Percentiles rank a stretch among this genome's conserved stretches.
These are phyloP conservation scores for Pythium insidiosum DNA, from an alignment of 352 stramenopile species.

Conservation along the genomic window DNA sequence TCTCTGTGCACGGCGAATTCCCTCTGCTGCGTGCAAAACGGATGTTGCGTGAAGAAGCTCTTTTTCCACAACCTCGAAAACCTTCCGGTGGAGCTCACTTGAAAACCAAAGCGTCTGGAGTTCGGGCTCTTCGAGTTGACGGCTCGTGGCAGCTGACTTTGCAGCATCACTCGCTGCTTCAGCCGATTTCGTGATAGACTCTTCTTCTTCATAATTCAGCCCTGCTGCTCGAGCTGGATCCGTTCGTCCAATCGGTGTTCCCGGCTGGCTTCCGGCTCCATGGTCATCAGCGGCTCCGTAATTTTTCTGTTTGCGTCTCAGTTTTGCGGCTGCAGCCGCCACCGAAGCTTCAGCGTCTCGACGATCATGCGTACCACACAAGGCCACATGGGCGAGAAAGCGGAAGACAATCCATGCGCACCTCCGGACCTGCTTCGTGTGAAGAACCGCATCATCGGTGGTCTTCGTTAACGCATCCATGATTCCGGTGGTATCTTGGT, in stretches of 20 bases:
- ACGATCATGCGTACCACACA: conserved; percentile 61
- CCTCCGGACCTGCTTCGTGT: conserved; percentile 55
- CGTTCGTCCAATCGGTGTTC: too few relatives aligned
- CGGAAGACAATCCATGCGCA: conserved; percentile 81
- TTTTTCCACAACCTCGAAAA: conserved; percentile 81
- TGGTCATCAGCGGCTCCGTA: too few relatives aligned
- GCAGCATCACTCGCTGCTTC: conserved; percentile 76
- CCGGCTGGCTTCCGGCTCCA: too few relatives aligned
- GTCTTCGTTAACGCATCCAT: conserved; percentile 36
- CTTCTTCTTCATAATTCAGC: conserved; percentile 40
- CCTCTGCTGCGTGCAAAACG: conserved; percentile 64
- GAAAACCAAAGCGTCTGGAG: conserved; percentile 84
- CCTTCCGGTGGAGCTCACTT: conserved; percentile 80
- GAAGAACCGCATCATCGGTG: conserved; percentile 60
- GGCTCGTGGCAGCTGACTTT: conserved; percentile 64
- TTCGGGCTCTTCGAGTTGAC: conserved; percentile 61
- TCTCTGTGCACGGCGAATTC: conserved; percentile 64
- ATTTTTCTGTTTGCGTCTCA: conserved; percentile 70
- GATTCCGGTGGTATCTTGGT: too few relatives aligned
- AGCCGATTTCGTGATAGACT: conserved; percentile 38
- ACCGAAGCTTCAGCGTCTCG: conserved; percentile 66
- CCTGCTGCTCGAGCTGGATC: conserved; percentile 14
- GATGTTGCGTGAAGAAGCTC: conserved; percentile 64
- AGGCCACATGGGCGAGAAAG: conserved; percentile 61
- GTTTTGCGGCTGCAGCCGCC: conserved; percentile 58